These are phyloP conservation scores for Termitomyces sp. DNA, from an alignment of 768 basidiomycete genomes.

Conservation along the genomic window DNA sequence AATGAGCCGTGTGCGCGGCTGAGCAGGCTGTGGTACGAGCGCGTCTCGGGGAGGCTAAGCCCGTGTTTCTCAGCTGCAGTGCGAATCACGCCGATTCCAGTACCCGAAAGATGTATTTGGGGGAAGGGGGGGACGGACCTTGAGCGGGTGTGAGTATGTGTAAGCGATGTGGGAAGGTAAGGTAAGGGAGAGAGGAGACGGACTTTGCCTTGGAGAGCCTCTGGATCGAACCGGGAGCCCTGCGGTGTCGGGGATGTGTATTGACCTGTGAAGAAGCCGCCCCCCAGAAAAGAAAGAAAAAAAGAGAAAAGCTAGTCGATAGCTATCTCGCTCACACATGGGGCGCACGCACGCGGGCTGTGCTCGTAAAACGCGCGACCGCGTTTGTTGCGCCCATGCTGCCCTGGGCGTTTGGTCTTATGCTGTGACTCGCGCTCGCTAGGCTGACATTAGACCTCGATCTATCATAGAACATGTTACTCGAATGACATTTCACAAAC, in stretches of 20 bases:
- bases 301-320: no score
- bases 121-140: constrained; percentile 18
- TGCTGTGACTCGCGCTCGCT: no score
- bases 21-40: constrained; percentile 37
- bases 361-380: constrained; percentile 52
- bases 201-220: constrained; percentile 40
- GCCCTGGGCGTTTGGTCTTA: no score
- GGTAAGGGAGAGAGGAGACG: neutral
- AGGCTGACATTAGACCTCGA: no score
- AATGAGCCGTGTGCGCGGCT: no score
- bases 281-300: constrained; percentile 25
- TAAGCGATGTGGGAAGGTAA: no score
- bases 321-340: no score
- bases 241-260: constrained; percentile 32
- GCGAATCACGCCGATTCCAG: constrained; percentile 19
- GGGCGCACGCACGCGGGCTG: constrained; percentile 37
- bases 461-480: no score
- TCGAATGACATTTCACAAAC: no score
- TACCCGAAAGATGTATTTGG: constrained; percentile 6
- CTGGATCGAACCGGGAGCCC: constrained; percentile 34
- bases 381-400: no score
- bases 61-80: constrained; percentile 20
- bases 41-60: constrained; percentile 37
- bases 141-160: constrained; percentile 1
- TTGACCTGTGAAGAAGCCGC: constrained; percentile 55